These are phyloP conservation scores for Nakazawaea ishiwadae DNA, from an alignment of 805 yeast species.

Conservation along the genomic window DNA sequence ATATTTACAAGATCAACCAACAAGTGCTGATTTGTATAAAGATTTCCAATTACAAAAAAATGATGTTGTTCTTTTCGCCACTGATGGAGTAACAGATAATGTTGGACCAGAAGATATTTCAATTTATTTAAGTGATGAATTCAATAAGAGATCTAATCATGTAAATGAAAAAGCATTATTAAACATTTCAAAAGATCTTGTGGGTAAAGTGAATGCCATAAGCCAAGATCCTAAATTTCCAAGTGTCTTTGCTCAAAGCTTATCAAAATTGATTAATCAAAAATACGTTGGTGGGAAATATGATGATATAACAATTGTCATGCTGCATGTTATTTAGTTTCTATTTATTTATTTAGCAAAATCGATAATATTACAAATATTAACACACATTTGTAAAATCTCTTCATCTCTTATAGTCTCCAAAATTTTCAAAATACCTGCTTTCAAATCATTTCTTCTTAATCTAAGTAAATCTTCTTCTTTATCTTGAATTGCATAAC, in stretches of 20 bases:
- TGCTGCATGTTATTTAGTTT: slow-evolving; percentile 50
- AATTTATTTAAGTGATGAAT: slow-evolving; percentile 54
- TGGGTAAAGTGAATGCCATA: slow-evolving; percentile 58
- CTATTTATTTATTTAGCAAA: not conserved
- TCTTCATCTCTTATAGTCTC: slow-evolving; percentile 6
- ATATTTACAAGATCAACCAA: slow-evolving; percentile 69
- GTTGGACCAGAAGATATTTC: slow-evolving; percentile 69
- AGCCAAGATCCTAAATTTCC: slow-evolving; percentile 73
- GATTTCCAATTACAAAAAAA: slow-evolving; percentile 59
- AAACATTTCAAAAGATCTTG: slow-evolving; percentile 50
- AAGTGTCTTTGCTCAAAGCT: slow-evolving; percentile 81
- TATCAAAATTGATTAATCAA: slow-evolving; percentile 60
- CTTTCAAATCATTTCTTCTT: slow-evolving; percentile 1
- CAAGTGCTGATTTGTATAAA: slow-evolving; percentile 56
- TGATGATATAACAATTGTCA: slow-evolving; percentile 85
- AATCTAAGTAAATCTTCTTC: not conserved
- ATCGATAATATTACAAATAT: slow-evolving; percentile 8
- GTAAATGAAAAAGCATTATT: not conserved
- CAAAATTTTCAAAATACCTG: slow-evolving; percentile 1
- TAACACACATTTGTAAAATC: slow-evolving; percentile 6
- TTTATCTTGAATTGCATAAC: not conserved
- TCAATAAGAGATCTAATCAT: slow-evolving; percentile 20
- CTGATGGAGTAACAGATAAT: slow-evolving; percentile 93
- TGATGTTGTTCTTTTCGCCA: slow-evolving; percentile 80
- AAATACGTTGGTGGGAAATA: slow-evolving; percentile 88